Evolutionary conservation across 2,329 filamentous ascomycete species (phyloP).

Genomic region (Rhinocladiella similis): DNA sequence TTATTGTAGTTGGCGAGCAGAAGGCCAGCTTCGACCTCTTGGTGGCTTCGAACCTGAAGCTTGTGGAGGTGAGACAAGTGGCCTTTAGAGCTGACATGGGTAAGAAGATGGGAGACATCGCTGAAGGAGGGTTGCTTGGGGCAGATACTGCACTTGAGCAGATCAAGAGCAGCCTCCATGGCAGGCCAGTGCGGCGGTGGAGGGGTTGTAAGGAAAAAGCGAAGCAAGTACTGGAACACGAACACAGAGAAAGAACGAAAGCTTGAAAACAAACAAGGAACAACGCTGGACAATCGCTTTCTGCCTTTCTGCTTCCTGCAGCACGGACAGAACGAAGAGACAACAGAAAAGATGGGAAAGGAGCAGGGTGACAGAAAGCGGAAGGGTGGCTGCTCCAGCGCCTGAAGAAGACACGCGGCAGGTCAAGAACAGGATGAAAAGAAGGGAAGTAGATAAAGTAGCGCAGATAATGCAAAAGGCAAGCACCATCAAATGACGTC

Average conservation of each 20-base stretch:
- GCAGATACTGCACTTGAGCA: slow-evolving; percentile 80
- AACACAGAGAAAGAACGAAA: slow-evolving; percentile 7
- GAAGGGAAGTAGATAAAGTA: slow-evolving; percentile 29
- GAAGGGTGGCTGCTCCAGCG: neutral
- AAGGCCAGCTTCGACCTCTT: slow-evolving; percentile 64
- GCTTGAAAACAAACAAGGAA: slow-evolving; percentile 14
- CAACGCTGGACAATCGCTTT: neutral
- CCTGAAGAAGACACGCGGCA: neutral
- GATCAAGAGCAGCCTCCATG: slow-evolving; percentile 51
- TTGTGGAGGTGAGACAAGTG: slow-evolving; percentile 84
- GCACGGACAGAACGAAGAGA: slow-evolving; percentile 3
- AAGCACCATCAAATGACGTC: slow-evolving; percentile 6
- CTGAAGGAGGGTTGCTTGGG: slow-evolving; percentile 78
- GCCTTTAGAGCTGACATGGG: slow-evolving; percentile 89
- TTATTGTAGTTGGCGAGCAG: slow-evolving; percentile 68
- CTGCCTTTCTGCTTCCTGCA: slow-evolving; percentile 20
- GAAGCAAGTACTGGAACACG: slow-evolving; percentile 16
- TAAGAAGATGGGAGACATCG: slow-evolving; percentile 87
- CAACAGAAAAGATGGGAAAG: neutral
- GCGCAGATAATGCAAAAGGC: slow-evolving; percentile 15
- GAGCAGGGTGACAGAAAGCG: neutral
- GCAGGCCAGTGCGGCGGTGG: slow-evolving; percentile 16
- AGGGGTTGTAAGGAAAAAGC: slow-evolving; percentile 26
- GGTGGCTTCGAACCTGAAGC: slow-evolving; percentile 69
- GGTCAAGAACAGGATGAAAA: slow-evolving; percentile 5